Percentiles rank a stretch among this genome's conserved stretches.
phyloP scores from a whole-genome alignment of 1,284 basidiomycete species.

The Cutaneotrichosporon cavernicola region DNA sequence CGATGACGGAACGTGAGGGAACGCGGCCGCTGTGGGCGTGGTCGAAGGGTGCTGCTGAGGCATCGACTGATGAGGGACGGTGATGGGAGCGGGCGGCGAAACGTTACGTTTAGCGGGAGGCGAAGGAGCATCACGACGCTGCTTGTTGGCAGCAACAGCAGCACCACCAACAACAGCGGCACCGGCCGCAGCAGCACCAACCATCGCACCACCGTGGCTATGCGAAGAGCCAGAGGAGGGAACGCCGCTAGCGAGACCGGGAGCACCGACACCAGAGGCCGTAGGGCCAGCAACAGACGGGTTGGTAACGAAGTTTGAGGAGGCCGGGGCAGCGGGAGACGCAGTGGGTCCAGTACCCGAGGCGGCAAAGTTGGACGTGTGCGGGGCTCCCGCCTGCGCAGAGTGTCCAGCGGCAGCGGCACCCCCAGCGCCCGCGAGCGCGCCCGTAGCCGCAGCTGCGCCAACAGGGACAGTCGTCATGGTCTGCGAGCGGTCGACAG shows the following conservation, averaged over 20 bases:
- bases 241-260: background rate
- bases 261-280: background rate
- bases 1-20: background rate
- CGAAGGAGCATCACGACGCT: slow-evolving; percentile 7
- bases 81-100: slow-evolving; percentile 1
- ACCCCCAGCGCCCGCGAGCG: slow-evolving; percentile 1
- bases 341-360: background rate
- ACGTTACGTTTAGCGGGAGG: background rate
- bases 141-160: slow-evolving; percentile 10
- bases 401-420: background rate
- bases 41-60: background rate
- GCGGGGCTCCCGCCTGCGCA: background rate
- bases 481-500: background rate
- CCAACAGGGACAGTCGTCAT: background rate
- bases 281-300: background rate
- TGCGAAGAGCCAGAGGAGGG: background rate
- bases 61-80: background rate
- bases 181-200: slow-evolving; percentile 11
- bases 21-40: slow-evolving; percentile 1
- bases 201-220: background rate
- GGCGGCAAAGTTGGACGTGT: background rate
- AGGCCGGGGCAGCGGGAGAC: no score
- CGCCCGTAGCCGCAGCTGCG: slow-evolving; percentile 10
- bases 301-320: background rate
- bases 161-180: slow-evolving; percentile 11